Conservation (phyloP, 2,329 filamentous ascomycete species). For the Nemania bipapillata region DNA sequence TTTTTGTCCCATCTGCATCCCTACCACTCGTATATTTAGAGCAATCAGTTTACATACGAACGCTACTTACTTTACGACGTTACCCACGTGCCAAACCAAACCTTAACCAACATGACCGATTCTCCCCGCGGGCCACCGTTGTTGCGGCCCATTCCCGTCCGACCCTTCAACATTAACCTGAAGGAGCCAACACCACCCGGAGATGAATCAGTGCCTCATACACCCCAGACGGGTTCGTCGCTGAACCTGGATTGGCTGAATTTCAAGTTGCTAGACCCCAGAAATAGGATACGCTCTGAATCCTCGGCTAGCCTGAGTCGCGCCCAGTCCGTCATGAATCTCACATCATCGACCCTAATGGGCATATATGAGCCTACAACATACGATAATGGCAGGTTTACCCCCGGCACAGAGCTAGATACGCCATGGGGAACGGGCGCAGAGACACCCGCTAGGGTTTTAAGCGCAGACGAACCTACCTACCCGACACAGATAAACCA, state of each 20-base stretch:
- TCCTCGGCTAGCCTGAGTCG: constrained; percentile 67
- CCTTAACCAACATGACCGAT: constrained; percentile 41
- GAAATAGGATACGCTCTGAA: constrained; percentile 40
- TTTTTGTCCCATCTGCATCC: neutral
- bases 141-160: constrained; percentile 75
- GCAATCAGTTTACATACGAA: neutral
- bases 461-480: constrained; percentile 51
- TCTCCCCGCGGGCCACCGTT: constrained; percentile 62
- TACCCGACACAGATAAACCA: constrained; percentile 47
- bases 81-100: neutral
- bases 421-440: constrained; percentile 84
- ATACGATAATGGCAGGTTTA: constrained; percentile 60
- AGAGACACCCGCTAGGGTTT: constrained; percentile 69
- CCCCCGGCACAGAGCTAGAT: constrained; percentile 58
- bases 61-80: neutral
- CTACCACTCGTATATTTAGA: neutral
- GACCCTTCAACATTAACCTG: constrained; percentile 72
- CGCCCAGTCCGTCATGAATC: constrained; percentile 81
- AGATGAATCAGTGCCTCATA: constrained; percentile 52
- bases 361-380: constrained; percentile 85
- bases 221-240: constrained; percentile 61
- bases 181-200: constrained; percentile 59
- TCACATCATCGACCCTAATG: constrained; percentile 87
- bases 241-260: constrained; percentile 54
- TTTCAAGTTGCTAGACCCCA: constrained; percentile 47